Evolutionary conservation across 306 rosid genomes (phyloP), one percentile per base, ranked within the genome.

Genomic region (Arachis stenosperma): DNA sequence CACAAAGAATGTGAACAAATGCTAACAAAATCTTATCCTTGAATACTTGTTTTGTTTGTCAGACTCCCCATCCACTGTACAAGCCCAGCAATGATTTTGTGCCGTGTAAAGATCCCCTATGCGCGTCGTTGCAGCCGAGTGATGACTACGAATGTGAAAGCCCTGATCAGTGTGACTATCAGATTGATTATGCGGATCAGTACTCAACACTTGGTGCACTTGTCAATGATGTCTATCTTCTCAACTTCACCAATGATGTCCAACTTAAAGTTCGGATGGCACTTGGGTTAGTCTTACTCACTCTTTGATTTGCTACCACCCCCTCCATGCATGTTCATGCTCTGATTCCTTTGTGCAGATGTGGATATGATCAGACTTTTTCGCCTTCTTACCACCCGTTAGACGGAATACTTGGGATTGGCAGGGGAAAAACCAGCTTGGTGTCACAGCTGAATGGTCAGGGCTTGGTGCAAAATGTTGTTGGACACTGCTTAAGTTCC

Each of bases 371-470:
- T 80, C 98, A 90, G 80, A 8, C 63, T 4, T 80, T 71, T 67
- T 85, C 94, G 37, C 87, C 87, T 58, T 69, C 89, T 78, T 62
- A 67, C 70, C 96, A 86, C 65, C 92, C 96, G 5, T 76, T 84
- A 55, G 98, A 93, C 63, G 98, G 98, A 78, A 71, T 93, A 50
- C 92, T 93, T 7, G 98, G 98, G 57, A 88, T 93, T n/a, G 98
- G 98, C 27, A 85, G 85, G 72, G 98, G 98, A 59, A 84, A 90
- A 43, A 56, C 96, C 63, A 91, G 96, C 82, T 79, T 91, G 40
- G 63, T 89, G 44, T 93, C 98, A 42, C 98, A 93, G 75, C 86
- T 93, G 70, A 71, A 79, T 43, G 79, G 77, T 71, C 96, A 88
- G 76, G 96, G 96, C 27, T 71, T 86, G 54, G 83, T 85, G 15